These are phyloP conservation scores for Paecilomyces dactylethromorphus DNA, from an alignment of 2,329 filamentous ascomycete genomes.

Conservation along the genomic window DNA sequence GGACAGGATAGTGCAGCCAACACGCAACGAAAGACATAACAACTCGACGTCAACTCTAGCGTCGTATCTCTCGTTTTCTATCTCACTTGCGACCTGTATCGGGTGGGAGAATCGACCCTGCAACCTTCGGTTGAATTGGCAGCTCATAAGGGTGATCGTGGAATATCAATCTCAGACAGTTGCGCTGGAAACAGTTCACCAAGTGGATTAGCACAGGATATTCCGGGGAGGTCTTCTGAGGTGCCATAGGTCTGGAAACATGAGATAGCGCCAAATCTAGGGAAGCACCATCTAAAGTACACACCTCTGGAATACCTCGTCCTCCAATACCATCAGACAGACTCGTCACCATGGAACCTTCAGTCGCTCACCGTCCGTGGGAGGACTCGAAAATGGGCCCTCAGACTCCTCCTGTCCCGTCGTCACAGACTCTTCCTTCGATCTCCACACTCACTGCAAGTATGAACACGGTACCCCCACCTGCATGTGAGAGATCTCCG, in stretches of 20 bases:
- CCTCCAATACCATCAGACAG: background rate
- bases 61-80: too few relatives aligned
- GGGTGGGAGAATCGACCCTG: too few relatives aligned
- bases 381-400: slow-evolving; percentile 30
- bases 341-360: slow-evolving; percentile 30
- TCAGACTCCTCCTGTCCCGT: slow-evolving; percentile 26
- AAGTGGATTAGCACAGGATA: background rate
- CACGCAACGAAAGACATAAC: too few relatives aligned
- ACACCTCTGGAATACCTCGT: background rate
- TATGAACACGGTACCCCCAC: slow-evolving; percentile 26
- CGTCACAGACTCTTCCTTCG: slow-evolving; percentile 38
- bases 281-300: background rate
- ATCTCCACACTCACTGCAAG: slow-evolving; percentile 43
- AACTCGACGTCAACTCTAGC: too few relatives aligned
- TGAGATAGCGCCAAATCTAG: background rate
- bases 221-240: background rate
- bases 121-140: background rate
- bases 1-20: too few relatives aligned
- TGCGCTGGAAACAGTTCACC: background rate
- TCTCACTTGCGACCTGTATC: too few relatives aligned
- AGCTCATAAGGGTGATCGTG: background rate
- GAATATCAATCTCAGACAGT: background rate
- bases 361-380: slow-evolving; percentile 39
- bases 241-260: background rate
- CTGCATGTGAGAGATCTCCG: slow-evolving; percentile 32